Evolutionary conservation across 768 basidiomycete genomes (phyloP).

Genomic region (Hericium rajendrae): DNA sequence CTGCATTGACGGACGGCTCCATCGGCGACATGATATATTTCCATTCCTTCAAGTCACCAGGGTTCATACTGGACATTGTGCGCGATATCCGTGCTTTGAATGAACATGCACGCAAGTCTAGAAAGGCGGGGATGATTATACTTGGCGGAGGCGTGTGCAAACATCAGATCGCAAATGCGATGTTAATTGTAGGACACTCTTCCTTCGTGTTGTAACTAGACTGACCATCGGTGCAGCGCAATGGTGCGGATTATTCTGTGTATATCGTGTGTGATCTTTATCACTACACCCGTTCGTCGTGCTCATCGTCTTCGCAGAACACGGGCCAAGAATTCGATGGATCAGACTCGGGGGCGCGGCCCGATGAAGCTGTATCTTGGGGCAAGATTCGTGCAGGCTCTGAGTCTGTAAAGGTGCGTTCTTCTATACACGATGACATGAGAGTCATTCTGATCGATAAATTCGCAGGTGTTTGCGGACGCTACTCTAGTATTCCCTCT

Average conservation of each 20-base stretch:
- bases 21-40: constrained; percentile 99
- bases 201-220: constrained; percentile 5
- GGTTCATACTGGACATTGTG: constrained; percentile 87
- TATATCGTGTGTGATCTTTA: constrained; percentile 60
- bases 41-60: constrained; percentile 85
- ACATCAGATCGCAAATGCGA: constrained; percentile 99
- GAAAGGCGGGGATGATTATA: constrained; percentile 96
- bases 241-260: constrained; percentile 95
- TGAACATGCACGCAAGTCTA: constrained; percentile 77
- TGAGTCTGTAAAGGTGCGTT: constrained; percentile 67
- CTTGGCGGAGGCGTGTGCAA: constrained; percentile 98
- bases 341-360: constrained; percentile 92
- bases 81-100: constrained; percentile 88
- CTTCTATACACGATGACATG: neutral
- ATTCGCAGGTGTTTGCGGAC: constrained; percentile 72
- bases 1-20: constrained; percentile 95
- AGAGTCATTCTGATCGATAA: neutral
- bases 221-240: constrained; percentile 48
- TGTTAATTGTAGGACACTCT: constrained; percentile 73
- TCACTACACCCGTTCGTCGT: neutral
- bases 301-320: constrained; percentile 41
- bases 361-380: constrained; percentile 98
- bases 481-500: constrained; percentile 95
- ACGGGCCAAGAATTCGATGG: constrained; percentile 99
- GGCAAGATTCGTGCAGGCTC: constrained; percentile 89